Base-by-base conservation (phyloP, 768 basidiomycete genomes). In the Russula vinacea region DNA sequence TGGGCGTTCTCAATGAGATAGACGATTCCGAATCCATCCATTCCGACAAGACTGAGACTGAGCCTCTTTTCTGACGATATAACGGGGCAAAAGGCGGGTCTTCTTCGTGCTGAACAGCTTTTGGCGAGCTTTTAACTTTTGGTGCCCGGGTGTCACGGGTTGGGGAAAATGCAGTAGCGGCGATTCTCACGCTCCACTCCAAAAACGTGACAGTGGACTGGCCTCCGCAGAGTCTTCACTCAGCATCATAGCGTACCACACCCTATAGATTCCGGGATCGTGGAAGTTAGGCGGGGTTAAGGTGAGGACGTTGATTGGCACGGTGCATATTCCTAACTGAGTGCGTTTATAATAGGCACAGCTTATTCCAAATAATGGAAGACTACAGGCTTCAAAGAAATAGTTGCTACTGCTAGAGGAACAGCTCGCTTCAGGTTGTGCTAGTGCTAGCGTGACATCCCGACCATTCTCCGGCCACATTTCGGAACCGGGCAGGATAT, bases 1-100 rank as follows among this genome's bases (percentile, higher is more conserved):
- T 90, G 90, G 50, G 89, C 84, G 61, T 84, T 89, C 68, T 90
- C 86, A 68, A 94, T 87, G 64, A 89, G 80, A 75, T 93, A 94
- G 32, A 87, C 84, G 64, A 92, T 88, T 35, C 87, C 90, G n/a
- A 89, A 78, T 50, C 84, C 83, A 68, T 89, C 88, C 72, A 86
- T 80, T 77, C 71, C 56, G 14, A 44, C 14, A 6, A 49, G 3
- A 19, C 3, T 44, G 24, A 13, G 37, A 7, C 14, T 8, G 29
- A 50, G 35, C 29, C 58, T 11, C 26, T 39, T 42, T 33, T 16
- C 26, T 22, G 57, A 39, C 4, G 45, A 55, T 37, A n/a, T 24
- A 17, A 3, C 11, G 26, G 40, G 58, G 14, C 26, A 11, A 50
- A 37, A 37, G 26, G 52, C 16, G 2, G 40, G 5, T 19, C 22